Evolutionary conservation across 2,329 filamentous ascomycete genomes (phyloP), one percentile per base, ranked within the genome.

Genomic region (Clarireedia homoeocarpa): DNA sequence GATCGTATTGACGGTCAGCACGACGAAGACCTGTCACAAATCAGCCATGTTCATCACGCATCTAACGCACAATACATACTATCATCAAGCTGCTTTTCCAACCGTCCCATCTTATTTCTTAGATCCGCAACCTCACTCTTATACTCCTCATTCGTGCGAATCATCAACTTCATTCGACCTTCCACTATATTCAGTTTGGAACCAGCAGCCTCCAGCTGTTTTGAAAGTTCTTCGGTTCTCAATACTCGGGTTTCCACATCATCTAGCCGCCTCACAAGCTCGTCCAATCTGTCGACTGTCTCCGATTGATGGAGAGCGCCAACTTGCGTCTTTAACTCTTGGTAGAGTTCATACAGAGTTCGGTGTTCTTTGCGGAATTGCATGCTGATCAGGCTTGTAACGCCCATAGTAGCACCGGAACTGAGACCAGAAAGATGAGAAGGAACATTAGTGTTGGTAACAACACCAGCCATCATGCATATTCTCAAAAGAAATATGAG

Each of bases 331-430:
- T 20, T 44, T 30, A 55, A 34, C 12, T 36, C 53, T 24, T 44
- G 36, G 4, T 50, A n/a, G 14, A 44, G 23, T 0, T 36, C 30
- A 17, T 42, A 51, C 7, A 55, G 30, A 26, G 47, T 20, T 26
- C 26, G 17, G 26, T 51, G 36, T 20, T 51, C 53, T 6, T 51
- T 51, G 20, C 46, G 36, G 5, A 50, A 55, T 10, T 55, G 46
- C 15, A 51, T 23, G 5, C 44, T 15, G 4, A 50, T 47, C 42
- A 55, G 40, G 10, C 17, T 12, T 2, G 50, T 17, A 20, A 50
- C 17, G 17, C 36, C 46, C 17, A 23, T 50, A n/a, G 20, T 14
- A 3, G 46, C 26, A 20, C 46, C 46, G 26, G 24, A 23, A 6
- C 46, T 45, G 36, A 55, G 45, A 26, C 53, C 46, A 42, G 40